A percentile compares a stretch with the other conserved stretches of the same genome.
Conservation (phyloP, 306 rosid genomes). For the Heteromeles arbutifolia region DNA sequence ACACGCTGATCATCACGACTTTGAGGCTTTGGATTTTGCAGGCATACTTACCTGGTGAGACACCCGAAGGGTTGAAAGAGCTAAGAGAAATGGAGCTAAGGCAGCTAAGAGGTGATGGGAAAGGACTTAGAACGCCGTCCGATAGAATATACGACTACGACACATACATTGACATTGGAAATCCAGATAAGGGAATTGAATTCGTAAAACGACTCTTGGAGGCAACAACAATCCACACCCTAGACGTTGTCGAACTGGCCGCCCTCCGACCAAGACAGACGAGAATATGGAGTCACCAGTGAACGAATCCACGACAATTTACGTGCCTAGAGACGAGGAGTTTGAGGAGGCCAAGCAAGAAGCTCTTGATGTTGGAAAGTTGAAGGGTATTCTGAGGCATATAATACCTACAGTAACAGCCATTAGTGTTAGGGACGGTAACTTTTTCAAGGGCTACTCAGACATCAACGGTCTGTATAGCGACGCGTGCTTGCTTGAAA, state of each 20-base stretch:
- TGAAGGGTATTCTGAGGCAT: slow-evolving; percentile 16
- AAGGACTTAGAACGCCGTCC: neutral
- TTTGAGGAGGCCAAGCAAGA: slow-evolving; percentile 23
- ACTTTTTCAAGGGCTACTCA: neutral
- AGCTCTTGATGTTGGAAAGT: slow-evolving; percentile 28
- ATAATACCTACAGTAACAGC: slow-evolving; percentile 17
- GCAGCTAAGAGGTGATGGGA: slow-evolving; percentile 31
- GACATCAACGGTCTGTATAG: slow-evolving; percentile 19
- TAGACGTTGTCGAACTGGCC: slow-evolving; percentile 36
- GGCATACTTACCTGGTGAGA: slow-evolving; percentile 26
- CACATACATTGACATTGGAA: slow-evolving; percentile 33
- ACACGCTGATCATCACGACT: too few species aligned
- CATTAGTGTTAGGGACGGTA: slow-evolving; percentile 11
- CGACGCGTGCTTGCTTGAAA: neutral
- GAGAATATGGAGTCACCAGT: slow-evolving; percentile 22
- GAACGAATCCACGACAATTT: slow-evolving; percentile 8
- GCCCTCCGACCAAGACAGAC: slow-evolving; percentile 8
- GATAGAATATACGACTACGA: slow-evolving; percentile 40
- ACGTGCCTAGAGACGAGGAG: slow-evolving; percentile 50
- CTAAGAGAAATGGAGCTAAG: slow-evolving; percentile 25
- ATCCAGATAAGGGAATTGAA: slow-evolving; percentile 13
- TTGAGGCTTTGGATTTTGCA: neutral
- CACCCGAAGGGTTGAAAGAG: slow-evolving; percentile 32
- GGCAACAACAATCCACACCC: slow-evolving; percentile 22
- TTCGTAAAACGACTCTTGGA: slow-evolving; percentile 22